These are phyloP conservation scores for Botrytis medusae DNA, from an alignment of 2,329 filamentous ascomycete genomes.

Conservation along the genomic window DNA sequence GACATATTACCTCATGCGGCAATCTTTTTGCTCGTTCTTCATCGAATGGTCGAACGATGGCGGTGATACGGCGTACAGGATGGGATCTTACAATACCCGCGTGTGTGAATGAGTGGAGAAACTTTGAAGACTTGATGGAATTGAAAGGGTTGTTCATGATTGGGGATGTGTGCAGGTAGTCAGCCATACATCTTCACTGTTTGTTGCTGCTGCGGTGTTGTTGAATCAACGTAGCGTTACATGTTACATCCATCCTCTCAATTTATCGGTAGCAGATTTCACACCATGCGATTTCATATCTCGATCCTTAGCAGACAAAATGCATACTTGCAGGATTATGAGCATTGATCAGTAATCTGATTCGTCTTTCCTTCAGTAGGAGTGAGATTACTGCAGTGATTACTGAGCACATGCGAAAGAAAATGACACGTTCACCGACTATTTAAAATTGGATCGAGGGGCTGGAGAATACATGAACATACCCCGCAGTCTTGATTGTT, in stretches of 20 bases:
- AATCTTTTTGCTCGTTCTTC: background rate
- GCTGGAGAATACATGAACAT: slow-evolving; percentile 19
- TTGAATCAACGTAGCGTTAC: background rate
- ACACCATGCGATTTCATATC: background rate
- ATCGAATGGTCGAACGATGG: background rate
- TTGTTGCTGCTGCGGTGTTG: background rate
- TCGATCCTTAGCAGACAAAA: background rate
- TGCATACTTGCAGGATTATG: background rate
- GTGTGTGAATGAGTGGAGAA: background rate
- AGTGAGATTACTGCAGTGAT: slow-evolving; percentile 1
- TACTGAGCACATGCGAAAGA: background rate
- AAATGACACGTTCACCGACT: slow-evolving; percentile 21
- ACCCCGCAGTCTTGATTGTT: slow-evolving; percentile 22
- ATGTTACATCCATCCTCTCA: background rate
- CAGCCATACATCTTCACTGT: background rate
- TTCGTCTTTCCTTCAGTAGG: background rate
- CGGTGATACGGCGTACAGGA: background rate
- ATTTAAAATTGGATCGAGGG: slow-evolving; percentile 6
- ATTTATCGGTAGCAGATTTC: background rate
- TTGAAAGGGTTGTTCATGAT: background rate
- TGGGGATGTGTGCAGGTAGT: background rate
- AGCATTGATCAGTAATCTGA: background rate
- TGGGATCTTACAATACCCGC: background rate
- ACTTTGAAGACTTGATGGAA: background rate
- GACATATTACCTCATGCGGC: background rate